Base-by-base conservation (phyloP, 2,329 filamentous ascomycete genomes). In the Sarocladium brachiariae region DNA sequence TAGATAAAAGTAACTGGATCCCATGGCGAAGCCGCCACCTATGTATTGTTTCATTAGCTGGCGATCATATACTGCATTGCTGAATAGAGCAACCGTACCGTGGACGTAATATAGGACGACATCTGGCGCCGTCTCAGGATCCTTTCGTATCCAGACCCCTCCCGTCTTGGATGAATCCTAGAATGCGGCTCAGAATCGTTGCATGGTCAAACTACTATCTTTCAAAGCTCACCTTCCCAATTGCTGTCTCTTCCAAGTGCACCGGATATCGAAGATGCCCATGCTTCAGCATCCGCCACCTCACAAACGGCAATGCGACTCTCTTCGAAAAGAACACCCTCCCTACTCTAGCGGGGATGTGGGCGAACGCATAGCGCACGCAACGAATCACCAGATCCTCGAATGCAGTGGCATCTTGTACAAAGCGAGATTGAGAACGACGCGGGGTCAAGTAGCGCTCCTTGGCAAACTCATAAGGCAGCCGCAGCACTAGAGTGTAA, bases 11-110 rank as follows among this genome's bases (percentile, higher is more conserved):
- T 86, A 87, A 16, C 78, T 74, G 11, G 86, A 89, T 2, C 89
- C 89, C 83, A 95, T 87, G 6, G 81, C 80, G 63, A 95, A 93
- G 1, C 89, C 89, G 19, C 89, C 89, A 14, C 86, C 83, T 86
- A 16, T 3, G 31, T 7, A 30, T 41, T 23, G 51, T 41, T 55
- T 58, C 19, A 19, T 53, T 14, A 41, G 18, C 27, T 33, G 27
- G 21, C n/a, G 13, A 39, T 25, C 9, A 33, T 14, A 2, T 10
- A 13, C 7, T 34, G 27, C 4, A n/a, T 23, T 16, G 33, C 16
- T 38, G 27, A 9, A 30, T 16, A 13, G 19, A n/a, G 10, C 73
- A 57, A n/a, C n/a, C n/a, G n/a, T 68, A 84, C 86, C 89, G 63
- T 95, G 89, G 35, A 80, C 79, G 63, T 93, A 93, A 63, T 89